These are phyloP conservation scores for Aspergillus sp. DNA, from an alignment of 2,329 filamentous ascomycete species.

Conservation along the genomic window DNA sequence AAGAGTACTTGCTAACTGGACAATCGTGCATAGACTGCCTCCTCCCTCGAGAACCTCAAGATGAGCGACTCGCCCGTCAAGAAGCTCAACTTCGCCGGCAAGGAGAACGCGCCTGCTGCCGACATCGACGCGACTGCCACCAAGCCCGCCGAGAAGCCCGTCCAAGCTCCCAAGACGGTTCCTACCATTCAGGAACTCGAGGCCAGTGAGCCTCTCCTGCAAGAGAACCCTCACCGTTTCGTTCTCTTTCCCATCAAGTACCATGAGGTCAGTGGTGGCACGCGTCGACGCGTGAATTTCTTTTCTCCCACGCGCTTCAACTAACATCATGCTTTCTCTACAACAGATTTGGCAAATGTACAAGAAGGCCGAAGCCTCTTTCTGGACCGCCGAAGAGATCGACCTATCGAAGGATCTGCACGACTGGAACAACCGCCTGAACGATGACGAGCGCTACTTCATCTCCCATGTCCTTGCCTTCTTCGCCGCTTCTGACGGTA, in stretches of 20 bases:
- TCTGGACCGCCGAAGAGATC: constrained; percentile 99
- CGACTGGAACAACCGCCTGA: constrained; percentile 98
- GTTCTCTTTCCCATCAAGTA: constrained; percentile 99
- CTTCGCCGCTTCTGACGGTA: constrained; percentile 97
- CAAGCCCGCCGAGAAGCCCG: constrained; percentile 47
- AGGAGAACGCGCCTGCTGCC: constrained; percentile 66
- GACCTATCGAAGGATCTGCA: constrained; percentile 97
- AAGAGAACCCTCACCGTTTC: constrained; percentile 93
- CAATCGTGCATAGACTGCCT: constrained; percentile 59
- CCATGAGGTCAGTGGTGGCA: constrained; percentile 71
- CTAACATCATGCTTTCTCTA: constrained; percentile 31
- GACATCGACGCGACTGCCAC: constrained; percentile 48
- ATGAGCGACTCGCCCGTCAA: constrained; percentile 83
- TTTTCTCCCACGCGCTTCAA: constrained; percentile 8
- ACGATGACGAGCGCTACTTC: constrained; percentile 96
- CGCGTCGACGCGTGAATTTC: constrained; percentile 64
- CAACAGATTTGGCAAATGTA: constrained; percentile 98
- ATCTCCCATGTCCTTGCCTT: constrained; percentile 97
- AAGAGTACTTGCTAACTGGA: constrained; percentile 26
- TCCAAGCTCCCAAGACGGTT: constrained; percentile 38
- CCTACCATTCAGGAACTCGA: constrained; percentile 60
- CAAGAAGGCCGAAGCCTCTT: constrained; percentile 99
- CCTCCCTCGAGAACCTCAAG: constrained; percentile 79
- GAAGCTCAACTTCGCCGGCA: constrained; percentile 79
- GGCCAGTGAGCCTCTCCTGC: constrained; percentile 79